Percentiles rank a stretch among this genome's conserved stretches.
These are phyloP conservation scores for Lentinula sp. DNA, from an alignment of 768 basidiomycete species.

Conservation along the genomic window DNA sequence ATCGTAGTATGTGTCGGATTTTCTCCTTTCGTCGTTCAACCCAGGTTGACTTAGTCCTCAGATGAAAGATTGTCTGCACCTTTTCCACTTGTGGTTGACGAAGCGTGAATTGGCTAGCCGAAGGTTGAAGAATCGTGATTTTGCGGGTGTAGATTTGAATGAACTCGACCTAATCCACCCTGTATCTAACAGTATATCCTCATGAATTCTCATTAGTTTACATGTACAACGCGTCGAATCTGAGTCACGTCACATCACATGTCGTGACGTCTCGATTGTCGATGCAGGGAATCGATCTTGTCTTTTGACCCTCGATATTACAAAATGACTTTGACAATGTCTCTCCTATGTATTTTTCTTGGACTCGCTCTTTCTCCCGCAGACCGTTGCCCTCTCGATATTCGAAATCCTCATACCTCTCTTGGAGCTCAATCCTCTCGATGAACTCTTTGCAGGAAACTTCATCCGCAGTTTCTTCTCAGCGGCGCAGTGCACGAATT, in stretches of 20 bases:
- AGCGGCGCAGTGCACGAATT: not conserved
- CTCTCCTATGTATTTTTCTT: not conserved
- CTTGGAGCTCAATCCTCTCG: not conserved
- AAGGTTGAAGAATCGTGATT: constrained; percentile 40
- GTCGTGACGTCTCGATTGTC: not conserved
- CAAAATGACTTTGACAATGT: not conserved
- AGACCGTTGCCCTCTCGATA: not conserved
- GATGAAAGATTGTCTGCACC: constrained; percentile 34
- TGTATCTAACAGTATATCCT: not conserved
- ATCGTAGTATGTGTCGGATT: constrained; percentile 33
- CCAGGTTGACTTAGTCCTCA: not conserved
- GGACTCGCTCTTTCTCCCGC: not conserved
- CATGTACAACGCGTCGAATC: too few relatives aligned
- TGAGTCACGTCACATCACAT: not conserved
- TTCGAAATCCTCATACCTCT: not conserved
- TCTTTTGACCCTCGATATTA: not conserved
- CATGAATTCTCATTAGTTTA: too few relatives aligned
- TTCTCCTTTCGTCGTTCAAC: constrained; percentile 15
- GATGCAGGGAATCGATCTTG: not conserved
- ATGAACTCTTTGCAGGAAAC: not conserved
- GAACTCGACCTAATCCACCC: constrained; percentile 36
- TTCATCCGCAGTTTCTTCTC: not conserved
- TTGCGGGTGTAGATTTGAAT: constrained; percentile 37
- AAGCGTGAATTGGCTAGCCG: constrained; percentile 44
- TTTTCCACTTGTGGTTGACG: constrained; percentile 40